Evolutionary conservation across 345 rosid species (phyloP).

Genomic region (Eucalyptus cloeziana): DNA sequence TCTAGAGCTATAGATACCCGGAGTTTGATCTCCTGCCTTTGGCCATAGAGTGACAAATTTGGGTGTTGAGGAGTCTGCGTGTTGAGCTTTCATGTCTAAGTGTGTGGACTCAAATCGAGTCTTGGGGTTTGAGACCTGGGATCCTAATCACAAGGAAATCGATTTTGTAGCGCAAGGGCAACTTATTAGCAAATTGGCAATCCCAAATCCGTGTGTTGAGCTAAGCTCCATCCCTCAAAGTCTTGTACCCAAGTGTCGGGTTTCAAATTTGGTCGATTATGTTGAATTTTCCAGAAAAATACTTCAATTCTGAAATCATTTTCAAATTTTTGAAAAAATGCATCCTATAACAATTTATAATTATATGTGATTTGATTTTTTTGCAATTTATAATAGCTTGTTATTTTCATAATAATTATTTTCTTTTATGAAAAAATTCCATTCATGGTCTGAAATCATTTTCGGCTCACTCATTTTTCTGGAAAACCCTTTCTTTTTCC

Average conservation of each 20-base stretch:
- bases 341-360: rapidly evolving
- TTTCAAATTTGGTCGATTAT: too few relatives aligned
- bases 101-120: background rate
- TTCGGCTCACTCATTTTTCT: too few relatives aligned
- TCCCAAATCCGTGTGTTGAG: background rate
- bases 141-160: too few relatives aligned
- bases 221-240: background rate
- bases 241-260: background rate
- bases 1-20: rapidly evolving
- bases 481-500: too few relatives aligned
- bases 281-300: too few relatives aligned
- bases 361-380: too few relatives aligned
- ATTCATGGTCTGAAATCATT: too few relatives aligned
- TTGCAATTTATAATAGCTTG: rapidly evolving
- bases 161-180: background rate
- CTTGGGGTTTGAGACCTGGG: too few relatives aligned
- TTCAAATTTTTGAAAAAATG: rapidly evolving
- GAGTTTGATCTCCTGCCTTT: background rate
- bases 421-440: too few relatives aligned
- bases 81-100: rapidly evolving
- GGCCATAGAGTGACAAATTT: too few relatives aligned
- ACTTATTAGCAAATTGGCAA: background rate
- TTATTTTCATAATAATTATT: rapidly evolving
- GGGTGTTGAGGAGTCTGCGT: too few relatives aligned
- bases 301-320: rapidly evolving